Conservation (phyloP, 495 filamentous ascomycete species). For the Penicillium lividum region DNA sequence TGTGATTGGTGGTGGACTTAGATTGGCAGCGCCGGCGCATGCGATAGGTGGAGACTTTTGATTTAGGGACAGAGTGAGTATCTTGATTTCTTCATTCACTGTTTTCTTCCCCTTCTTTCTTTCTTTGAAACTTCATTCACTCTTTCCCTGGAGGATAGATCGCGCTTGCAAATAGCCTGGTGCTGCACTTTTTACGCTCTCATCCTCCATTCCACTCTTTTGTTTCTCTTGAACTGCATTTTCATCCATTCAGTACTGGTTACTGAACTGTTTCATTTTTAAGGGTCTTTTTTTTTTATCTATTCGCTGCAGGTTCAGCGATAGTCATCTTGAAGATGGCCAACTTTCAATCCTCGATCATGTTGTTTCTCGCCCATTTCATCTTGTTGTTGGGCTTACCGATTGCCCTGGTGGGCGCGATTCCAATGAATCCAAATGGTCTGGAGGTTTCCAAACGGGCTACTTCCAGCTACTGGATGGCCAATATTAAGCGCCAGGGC, state of each 20-base stretch:
- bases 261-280: slow-evolving; percentile 31
- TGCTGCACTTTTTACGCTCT: slow-evolving; percentile 10
- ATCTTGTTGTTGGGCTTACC: slow-evolving; percentile 41
- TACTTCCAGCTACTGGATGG: slow-evolving; percentile 68
- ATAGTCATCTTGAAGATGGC: slow-evolving; percentile 32
- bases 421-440: slow-evolving; percentile 33
- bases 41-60: slow-evolving; percentile 20
- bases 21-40: slow-evolving; percentile 5
- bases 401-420: slow-evolving; percentile 42
- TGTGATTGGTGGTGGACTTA: slow-evolving; percentile 32
- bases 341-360: slow-evolving; percentile 26
- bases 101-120: neutral
- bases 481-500: slow-evolving; percentile 70
- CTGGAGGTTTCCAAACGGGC: slow-evolving; percentile 23
- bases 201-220: slow-evolving; percentile 5
- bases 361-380: slow-evolving; percentile 38
- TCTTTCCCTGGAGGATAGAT: slow-evolving; percentile 3
- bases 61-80: slow-evolving; percentile 13
- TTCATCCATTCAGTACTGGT: slow-evolving; percentile 30
- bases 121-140: neutral
- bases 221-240: slow-evolving; percentile 15
- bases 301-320: slow-evolving; percentile 42
- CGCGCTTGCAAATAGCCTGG: slow-evolving; percentile 5
- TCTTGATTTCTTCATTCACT: slow-evolving; percentile 1
- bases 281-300: slow-evolving; percentile 9